Percentiles rank a stretch among this genome's conserved stretches.
phyloP scores from a whole-genome alignment of 2,329 filamentous ascomycete genomes.

The Colletotrichum paranaense region DNA sequence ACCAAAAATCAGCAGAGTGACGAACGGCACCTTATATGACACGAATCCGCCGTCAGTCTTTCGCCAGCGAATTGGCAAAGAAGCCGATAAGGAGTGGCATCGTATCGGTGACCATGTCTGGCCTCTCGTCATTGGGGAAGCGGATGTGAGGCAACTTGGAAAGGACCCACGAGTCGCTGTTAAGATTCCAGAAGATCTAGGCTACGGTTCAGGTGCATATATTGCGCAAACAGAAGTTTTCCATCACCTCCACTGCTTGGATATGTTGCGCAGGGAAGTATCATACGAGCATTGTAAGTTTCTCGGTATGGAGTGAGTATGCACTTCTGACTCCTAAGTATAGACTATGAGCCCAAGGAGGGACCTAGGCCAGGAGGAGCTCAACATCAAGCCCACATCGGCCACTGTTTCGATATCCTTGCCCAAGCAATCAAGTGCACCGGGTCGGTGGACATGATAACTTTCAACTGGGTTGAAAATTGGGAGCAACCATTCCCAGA shows the following conservation, averaged over 20 bases:
- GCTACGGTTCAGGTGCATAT: constrained; percentile 45
- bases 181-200: constrained; percentile 43
- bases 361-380: constrained; percentile 14
- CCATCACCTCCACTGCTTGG: constrained; percentile 52
- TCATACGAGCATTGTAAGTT: constrained; percentile 24
- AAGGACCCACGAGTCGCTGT: constrained; percentile 43
- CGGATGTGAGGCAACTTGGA: constrained; percentile 36
- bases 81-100: constrained; percentile 18
- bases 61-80: constrained; percentile 15
- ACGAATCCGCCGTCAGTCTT: constrained; percentile 8
- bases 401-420: constrained; percentile 45
- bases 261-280: constrained; percentile 42
- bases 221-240: constrained; percentile 49
- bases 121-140: constrained; percentile 1
- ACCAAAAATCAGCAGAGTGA: neutral
- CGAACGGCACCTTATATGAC: constrained; percentile 9
- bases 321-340: neutral
- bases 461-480: constrained; percentile 45
- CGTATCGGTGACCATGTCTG: constrained; percentile 19
- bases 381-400: constrained; percentile 40
- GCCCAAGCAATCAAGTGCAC: constrained; percentile 46
- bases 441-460: constrained; percentile 43
- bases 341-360: constrained; percentile 6
- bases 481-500: constrained; percentile 45
- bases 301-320: neutral